Conservation (phyloP, 129 eudicot species). For the Artemisia argyi region DNA sequence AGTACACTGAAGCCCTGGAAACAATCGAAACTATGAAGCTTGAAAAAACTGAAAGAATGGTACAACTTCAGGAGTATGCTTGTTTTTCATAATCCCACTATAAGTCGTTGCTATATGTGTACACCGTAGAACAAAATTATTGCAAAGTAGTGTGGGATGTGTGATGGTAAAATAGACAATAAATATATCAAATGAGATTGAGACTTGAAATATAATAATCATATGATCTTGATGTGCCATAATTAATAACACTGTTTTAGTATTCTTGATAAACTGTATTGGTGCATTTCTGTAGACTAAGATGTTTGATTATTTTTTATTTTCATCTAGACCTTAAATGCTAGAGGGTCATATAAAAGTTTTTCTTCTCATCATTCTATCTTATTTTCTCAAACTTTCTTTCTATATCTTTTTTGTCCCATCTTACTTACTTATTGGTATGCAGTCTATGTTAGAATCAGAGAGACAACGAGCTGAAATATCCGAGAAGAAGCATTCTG, state of each 20-base stretch:
- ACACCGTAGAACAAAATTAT: not conserved
- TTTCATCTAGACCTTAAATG: too few species aligned
- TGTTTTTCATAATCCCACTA: conserved; percentile 11
- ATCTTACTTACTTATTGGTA: conserved; percentile 1
- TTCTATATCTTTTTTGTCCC: not conserved
- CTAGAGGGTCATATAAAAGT: too few species aligned
- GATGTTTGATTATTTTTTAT: too few species aligned
- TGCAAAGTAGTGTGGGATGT: conserved; percentile 7
- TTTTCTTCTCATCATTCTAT: too few species aligned
- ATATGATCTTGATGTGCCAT: not conserved
- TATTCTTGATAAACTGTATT: too few species aligned
- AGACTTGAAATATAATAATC: conserved; percentile 6
- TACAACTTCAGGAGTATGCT: conserved; percentile 48
- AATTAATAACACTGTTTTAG: not conserved
- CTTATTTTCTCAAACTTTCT: too few species aligned
- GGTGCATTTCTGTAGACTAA: too few species aligned
- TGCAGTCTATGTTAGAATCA: conserved; percentile 54
- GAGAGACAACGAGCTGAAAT: conserved; percentile 67
- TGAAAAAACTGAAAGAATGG: conserved; percentile 75
- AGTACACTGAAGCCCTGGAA: conserved; percentile 55
- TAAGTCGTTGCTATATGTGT: not conserved
- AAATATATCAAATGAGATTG: not conserved
- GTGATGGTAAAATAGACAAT: conserved; percentile 6
- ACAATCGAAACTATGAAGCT: conserved; percentile 59
- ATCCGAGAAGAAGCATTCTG: conserved; percentile 58